Conservation (phyloP, 2,329 filamentous ascomycete genomes). For the Penicillium sp. region DNA sequence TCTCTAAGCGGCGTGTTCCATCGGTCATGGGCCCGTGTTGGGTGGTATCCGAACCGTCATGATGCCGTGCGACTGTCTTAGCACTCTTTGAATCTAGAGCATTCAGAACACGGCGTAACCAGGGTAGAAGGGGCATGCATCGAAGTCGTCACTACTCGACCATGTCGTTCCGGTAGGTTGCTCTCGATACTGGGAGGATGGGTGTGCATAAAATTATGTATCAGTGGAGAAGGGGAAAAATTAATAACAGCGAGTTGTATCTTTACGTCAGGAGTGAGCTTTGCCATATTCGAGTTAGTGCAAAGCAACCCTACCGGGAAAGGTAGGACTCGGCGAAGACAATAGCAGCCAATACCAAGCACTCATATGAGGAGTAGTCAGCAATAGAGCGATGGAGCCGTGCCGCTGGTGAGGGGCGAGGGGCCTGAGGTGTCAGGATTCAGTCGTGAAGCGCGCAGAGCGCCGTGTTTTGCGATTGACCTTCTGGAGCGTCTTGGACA, state of each 20-base stretch:
- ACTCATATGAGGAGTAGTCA: constrained; percentile 13
- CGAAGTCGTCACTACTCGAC: neutral
- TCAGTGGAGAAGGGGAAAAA: neutral
- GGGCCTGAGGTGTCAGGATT: neutral
- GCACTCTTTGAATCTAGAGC: neutral
- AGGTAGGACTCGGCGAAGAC: constrained; percentile 16
- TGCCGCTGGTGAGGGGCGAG: neutral
- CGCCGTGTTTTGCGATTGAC: constrained; percentile 11
- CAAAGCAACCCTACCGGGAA: constrained; percentile 1
- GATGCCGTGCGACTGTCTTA: neutral
- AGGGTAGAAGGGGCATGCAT: neutral
- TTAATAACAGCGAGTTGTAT: constrained; percentile 9
- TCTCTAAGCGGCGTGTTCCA: neutral
- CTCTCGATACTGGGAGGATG: neutral
- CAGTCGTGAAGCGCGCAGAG: constrained; percentile 14
- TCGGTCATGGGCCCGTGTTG: neutral
- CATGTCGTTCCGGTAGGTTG: neutral
- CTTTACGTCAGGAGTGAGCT: constrained; percentile 24
- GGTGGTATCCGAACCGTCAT: neutral
- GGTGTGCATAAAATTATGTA: neutral
- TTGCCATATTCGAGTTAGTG: constrained; percentile 16
- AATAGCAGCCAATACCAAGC: constrained; percentile 22
- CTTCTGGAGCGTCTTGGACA: neutral
- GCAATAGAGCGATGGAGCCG: constrained; percentile 4
- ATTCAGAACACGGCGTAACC: neutral